Evolutionary conservation across 2,329 filamentous ascomycete genomes (phyloP).

Genomic region (Curvularia sp.): DNA sequence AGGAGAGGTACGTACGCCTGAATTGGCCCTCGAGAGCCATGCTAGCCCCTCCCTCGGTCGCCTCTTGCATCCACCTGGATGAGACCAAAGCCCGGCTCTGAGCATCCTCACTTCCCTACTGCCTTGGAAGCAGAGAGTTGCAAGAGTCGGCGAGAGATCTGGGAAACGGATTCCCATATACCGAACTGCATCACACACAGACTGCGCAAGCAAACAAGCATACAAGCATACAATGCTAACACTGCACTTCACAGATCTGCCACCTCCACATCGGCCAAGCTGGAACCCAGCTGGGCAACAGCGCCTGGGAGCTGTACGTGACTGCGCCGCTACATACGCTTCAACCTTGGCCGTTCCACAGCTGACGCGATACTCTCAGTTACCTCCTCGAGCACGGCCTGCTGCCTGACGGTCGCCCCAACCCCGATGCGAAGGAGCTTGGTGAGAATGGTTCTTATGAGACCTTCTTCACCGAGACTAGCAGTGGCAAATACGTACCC

Average conservation of each 20-base stretch:
- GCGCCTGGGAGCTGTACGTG: slow-evolving; percentile 76
- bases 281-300: slow-evolving; percentile 77
- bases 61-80: slow-evolving; percentile 17
- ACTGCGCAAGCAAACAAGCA: neutral
- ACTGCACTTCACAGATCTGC: slow-evolving; percentile 59
- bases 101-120: neutral
- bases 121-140: neutral
- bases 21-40: slow-evolving; percentile 5
- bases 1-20: slow-evolving; percentile 49
- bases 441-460: slow-evolving; percentile 71
- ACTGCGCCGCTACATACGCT: slow-evolving; percentile 19
- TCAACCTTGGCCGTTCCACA: slow-evolving; percentile 13
- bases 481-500: slow-evolving; percentile 74
- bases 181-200: neutral
- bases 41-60: neutral
- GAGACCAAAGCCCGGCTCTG: slow-evolving; percentile 1
- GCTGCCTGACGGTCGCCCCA: slow-evolving; percentile 68
- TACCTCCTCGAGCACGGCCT: slow-evolving; percentile 78
- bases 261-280: slow-evolving; percentile 75
- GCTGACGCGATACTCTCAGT: slow-evolving; percentile 53
- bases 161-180: neutral
- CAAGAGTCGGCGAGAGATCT: neutral
- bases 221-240: slow-evolving; percentile 21
- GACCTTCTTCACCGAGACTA: slow-evolving; percentile 78
- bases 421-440: slow-evolving; percentile 66